phyloP scores from a whole-genome alignment of 495 filamentous ascomycete species.

The Neurospora sp. region DNA sequence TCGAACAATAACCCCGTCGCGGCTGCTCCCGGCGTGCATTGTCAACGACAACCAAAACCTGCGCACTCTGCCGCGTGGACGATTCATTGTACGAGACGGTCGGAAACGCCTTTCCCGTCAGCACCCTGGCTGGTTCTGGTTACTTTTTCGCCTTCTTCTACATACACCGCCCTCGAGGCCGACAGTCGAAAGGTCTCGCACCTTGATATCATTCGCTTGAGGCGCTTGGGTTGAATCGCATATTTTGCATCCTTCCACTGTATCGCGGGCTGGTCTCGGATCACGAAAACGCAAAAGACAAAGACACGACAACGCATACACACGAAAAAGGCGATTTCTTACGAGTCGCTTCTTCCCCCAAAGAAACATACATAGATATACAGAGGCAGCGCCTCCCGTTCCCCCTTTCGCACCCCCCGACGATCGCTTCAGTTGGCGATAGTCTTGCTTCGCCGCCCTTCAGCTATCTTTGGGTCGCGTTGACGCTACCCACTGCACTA shows the following conservation, averaged over 20 bases:
- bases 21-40: slow-evolving; percentile 6
- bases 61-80: slow-evolving; percentile 10
- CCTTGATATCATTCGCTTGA: slow-evolving; percentile 19
- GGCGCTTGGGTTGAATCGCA: slow-evolving; percentile 16
- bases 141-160: background rate
- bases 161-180: background rate
- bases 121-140: background rate
- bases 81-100: slow-evolving; percentile 12
- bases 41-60: slow-evolving; percentile 12
- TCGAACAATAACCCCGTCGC: background rate
- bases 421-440: slow-evolving; percentile 6
- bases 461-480: slow-evolving; percentile 6
- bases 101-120: background rate
- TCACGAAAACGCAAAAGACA: slow-evolving; percentile 5
- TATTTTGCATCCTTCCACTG: slow-evolving; percentile 12
- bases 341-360: background rate
- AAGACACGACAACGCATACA: slow-evolving; percentile 3
- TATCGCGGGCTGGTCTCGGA: slow-evolving; percentile 29
- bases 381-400: slow-evolving; percentile 10
- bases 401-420: background rate
- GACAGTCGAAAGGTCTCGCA: slow-evolving; percentile 1
- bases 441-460: slow-evolving; percentile 2
- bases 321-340: background rate
- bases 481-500: slow-evolving; percentile 2
- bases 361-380: background rate